Evolutionary conservation across 371 early-diverging fungal species (phyloP), one percentile per base, ranked within the genome.

Genomic region (Dichotomocladium elegans): DNA sequence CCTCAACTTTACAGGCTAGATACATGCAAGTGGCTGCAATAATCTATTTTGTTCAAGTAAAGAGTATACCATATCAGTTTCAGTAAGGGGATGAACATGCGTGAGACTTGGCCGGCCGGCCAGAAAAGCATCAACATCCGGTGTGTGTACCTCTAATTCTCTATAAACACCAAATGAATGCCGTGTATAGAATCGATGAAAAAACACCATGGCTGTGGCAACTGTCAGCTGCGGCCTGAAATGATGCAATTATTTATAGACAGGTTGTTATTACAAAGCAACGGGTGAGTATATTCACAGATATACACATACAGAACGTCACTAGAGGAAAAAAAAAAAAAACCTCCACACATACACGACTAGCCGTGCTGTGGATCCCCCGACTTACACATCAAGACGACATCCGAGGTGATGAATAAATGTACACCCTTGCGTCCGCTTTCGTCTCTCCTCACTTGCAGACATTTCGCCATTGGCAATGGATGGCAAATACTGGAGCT

Each of bases 101-200:
- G n/a, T n/a, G n/a, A n/a, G n/a, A n/a, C n/a, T n/a, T n/a, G n/a
- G n/a, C n/a, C n/a, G n/a, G n/a, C n/a, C n/a, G n/a, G n/a, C n/a
- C n/a, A n/a, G 27, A 44, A n/a, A 24, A 44, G 5, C 41, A 15
- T 41, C 41, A 5, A 15, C 15, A 5, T 41, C 41, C n/a, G 14
- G 5, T 41, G 14, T 3, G n/a, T 45, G 29, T 35, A 61, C 69
- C 33, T 61, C 48, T 14, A 29, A 41, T 41, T 54, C n/a, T n/a
- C n/a, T 74, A 57, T 77, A 78, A 14, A 69, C 69, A 37, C 62
- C 69, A 29, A 90, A 68, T 4, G 91, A 88, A 40, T 79, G 67
- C 21, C 90, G 81, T 74, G 85, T 79, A 56, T 83, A 91, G 60
- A 90, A 91, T 15, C 92, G 81, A 57, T 91, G 90, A 47, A 89